phyloP scores from a whole-genome alignment of 2,329 filamentous ascomycete species.

The Exserohilum turcica region DNA sequence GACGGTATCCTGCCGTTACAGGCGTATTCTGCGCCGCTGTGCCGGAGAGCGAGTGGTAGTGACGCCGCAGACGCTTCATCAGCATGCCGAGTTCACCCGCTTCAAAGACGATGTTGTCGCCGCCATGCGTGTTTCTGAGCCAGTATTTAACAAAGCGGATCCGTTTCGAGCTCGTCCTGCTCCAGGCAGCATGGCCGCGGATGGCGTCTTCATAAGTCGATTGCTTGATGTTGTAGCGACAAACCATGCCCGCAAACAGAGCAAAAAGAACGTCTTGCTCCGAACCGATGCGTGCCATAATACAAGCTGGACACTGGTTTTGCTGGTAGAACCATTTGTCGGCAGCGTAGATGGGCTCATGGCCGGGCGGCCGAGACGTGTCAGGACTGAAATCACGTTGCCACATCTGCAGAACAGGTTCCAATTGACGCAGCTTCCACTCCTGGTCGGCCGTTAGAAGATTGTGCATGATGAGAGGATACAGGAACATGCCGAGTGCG shows the following conservation, averaged over 20 bases:
- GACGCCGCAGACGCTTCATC: slow-evolving; percentile 17
- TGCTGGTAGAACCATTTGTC: slow-evolving; percentile 29
- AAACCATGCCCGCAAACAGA: slow-evolving; percentile 35
- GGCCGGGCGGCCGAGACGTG: slow-evolving; percentile 21
- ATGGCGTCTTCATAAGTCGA: not conserved
- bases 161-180: slow-evolving; percentile 24
- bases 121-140: slow-evolving; percentile 19
- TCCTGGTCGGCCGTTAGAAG: slow-evolving; percentile 25
- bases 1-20: not conserved
- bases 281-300: slow-evolving; percentile 37
- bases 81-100: slow-evolving; percentile 31
- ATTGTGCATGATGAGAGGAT: slow-evolving; percentile 30
- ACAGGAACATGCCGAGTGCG: slow-evolving; percentile 32
- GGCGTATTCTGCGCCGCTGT: not conserved
- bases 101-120: slow-evolving; percentile 12
- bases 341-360: slow-evolving; percentile 19
- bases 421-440: slow-evolving; percentile 28
- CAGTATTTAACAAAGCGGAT: slow-evolving; percentile 34
- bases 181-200: slow-evolving; percentile 9
- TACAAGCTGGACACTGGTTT: slow-evolving; percentile 36
- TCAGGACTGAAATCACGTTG: slow-evolving; percentile 20
- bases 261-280: slow-evolving; percentile 30
- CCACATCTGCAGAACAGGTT: slow-evolving; percentile 39
- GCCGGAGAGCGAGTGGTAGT: not conserved
- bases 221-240: slow-evolving; percentile 13